Base-by-base conservation (phyloP, 768 basidiomycete species). In the Hebeloma cylindrosporum region DNA sequence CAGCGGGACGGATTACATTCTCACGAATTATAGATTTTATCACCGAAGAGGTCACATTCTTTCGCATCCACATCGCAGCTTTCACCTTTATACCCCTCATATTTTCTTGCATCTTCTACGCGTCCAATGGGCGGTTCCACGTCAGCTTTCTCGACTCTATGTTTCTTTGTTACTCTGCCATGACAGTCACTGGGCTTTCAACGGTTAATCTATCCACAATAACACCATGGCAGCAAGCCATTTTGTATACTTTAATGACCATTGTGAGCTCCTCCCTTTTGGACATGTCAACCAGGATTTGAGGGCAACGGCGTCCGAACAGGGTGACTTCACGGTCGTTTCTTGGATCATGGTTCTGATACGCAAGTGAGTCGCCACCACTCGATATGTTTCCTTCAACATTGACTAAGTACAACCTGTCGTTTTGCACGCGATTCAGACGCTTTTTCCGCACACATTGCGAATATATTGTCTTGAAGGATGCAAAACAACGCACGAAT, bases 261-360 rank as follows among this genome's bases (percentile, higher is more conserved):
- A 63, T 71, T 45, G 76, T 75, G 47, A 61, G 67, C 61, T 26
- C 26, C 35, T 27, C 42, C n/a, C 3, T 9, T 21, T 14, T 35
- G n/a, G n/a, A n/a, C 25, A 14, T 7, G n/a, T 2, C 3, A n/a
- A 4, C 6, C 16, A 18, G 25, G 17, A 3, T 18, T 10, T 23
- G 11, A 17, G 7, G 21, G n/a, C 26, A 27, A 5, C 5, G 6
- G 25, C 5, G 17, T 2, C 7, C 21, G 11, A 26, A 28, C 45
- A 78, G 68, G 75, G 77, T 1, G 68, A 74, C 43, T 57, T 73
- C 40, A 75, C 77, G 0, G 65, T 71, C 18, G 77, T 82, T 13
- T 80, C 80, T 2, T 82, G 83, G 78, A 63, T 81, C 29, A 82
- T 83, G 74, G 81, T 85, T 22, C 65, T 82, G 34, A 74, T 82